Base-by-base conservation (phyloP, 78 protist genomes). In the Chrysochromulina tobinii region DNA sequence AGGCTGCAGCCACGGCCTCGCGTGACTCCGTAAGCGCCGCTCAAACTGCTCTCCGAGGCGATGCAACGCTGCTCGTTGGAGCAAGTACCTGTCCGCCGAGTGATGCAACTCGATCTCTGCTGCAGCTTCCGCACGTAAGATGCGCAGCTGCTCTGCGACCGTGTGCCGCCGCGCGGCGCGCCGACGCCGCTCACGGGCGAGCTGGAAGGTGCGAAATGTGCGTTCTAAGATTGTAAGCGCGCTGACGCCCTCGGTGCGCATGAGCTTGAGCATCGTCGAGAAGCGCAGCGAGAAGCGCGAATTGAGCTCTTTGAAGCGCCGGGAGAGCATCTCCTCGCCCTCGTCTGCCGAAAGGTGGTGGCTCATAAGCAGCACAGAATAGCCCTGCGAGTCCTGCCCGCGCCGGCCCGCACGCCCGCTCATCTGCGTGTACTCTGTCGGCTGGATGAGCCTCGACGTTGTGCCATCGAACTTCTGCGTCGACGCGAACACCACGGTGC, bases 341-440 rank as follows among this genome's bases (percentile, higher is more conserved):
- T 88, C 93, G 0, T 61, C 93, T 8, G 96, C 95, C 50, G 96
- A 97, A 91, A 95, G 95, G 68, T 92, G 61, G 72, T 96, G 97
- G 58, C 97, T 97, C 20, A 96, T 93, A 96, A 98, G 95, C 90
- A 4, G 2, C 61, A 97, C 94, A 55, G 97, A 98, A 7, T 97
- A 91, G 77, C 99, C 99, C 21, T 87, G 86, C 57, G 89, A 61
- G 91, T 96, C 98, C 53, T 94, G 58, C 9, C 98, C 98, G 5
- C 98, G 91, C 7, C 98, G 93, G 9, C 98, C 98, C 15, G 98
- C 97, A 0, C 98, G 87, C 27, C 98, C 98, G 58, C 89, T 48
- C 97, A 94, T 94, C 81, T 97, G 98, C 54, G 95, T 95, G 92
- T 96, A 97, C 89, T 97, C 98, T 27, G 97, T 97, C 27, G 93